Percentiles rank a stretch among this genome's conserved stretches.
phyloP scores from a whole-genome alignment of 306 rosid species.

The Prunus fruticosa region DNA sequence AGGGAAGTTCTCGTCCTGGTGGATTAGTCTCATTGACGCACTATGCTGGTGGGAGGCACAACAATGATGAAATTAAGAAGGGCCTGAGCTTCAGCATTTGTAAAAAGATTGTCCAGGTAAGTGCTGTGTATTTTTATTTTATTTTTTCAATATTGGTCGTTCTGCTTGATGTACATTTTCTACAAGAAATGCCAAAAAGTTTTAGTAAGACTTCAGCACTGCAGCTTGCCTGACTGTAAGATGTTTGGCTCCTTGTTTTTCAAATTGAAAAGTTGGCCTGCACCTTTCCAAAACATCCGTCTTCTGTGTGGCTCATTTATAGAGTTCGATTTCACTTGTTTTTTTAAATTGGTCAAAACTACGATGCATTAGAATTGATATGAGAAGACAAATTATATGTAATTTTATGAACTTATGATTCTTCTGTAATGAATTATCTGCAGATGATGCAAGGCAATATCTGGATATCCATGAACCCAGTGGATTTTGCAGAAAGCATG shows the following conservation, averaged over 20 bases:
- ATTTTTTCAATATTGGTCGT: not conserved
- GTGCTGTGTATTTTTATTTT: not conserved
- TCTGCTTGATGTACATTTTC: not conserved
- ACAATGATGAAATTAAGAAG: slow-evolving; percentile 44
- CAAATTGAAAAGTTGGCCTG: not conserved
- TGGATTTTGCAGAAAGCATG: slow-evolving; percentile 61
- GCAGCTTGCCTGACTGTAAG: not conserved
- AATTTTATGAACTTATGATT: slow-evolving; percentile 23
- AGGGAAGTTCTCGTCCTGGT: slow-evolving; percentile 27
- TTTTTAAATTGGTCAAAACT: not conserved
- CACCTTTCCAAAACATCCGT: not conserved
- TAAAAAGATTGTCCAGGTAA: slow-evolving; percentile 66
- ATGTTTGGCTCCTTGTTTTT: not conserved
- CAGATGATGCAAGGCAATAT: slow-evolving; percentile 93
- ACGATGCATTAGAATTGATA: not conserved
- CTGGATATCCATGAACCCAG: slow-evolving; percentile 50
- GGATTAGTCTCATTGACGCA: slow-evolving; percentile 35
- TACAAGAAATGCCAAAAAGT: not conserved
- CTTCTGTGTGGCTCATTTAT: not conserved
- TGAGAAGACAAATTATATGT: not conserved
- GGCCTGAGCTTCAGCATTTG: slow-evolving; percentile 66
- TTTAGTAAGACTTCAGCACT: not conserved
- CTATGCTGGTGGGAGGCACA: slow-evolving; percentile 31
- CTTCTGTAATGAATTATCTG: slow-evolving; percentile 26
- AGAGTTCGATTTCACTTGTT: too few relatives aligned